Percentiles rank a stretch among this genome's conserved stretches.
These are phyloP conservation scores for Boletus sp. DNA, from an alignment of 768 basidiomycete genomes.

Conservation along the genomic window DNA sequence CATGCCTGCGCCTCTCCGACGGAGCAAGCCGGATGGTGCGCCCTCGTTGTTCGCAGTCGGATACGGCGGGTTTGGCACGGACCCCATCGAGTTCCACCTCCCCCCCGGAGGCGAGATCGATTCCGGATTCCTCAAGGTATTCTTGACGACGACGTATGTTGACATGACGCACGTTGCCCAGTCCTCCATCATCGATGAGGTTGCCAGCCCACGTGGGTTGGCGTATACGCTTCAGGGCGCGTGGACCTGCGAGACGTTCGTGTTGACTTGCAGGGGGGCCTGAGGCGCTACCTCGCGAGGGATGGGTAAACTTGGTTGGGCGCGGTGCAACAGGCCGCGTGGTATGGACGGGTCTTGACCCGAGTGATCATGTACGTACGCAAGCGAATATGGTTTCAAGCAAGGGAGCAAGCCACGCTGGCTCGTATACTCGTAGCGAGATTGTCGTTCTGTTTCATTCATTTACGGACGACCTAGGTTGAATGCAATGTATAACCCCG, in stretches of 20 bases:
- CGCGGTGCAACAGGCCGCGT: no score
- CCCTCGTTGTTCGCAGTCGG: constrained; percentile 20
- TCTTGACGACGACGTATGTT: constrained; percentile 19
- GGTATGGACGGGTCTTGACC: not conserved
- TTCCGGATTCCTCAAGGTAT: constrained; percentile 22
- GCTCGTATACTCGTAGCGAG: no score
- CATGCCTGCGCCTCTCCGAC: constrained; percentile 9
- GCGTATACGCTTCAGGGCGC: not conserved
- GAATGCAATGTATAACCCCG: not conserved
- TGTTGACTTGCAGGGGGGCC: constrained; percentile 13
- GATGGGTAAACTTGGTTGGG: no score
- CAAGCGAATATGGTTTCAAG: not conserved
- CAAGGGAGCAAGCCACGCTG: no score
- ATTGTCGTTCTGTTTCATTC: not conserved
- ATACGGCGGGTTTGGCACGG: constrained; percentile 18
- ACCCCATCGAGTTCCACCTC: constrained; percentile 19
- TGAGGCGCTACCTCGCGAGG: not conserved
- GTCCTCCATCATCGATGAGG: not conserved
- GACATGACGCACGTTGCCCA: constrained; percentile 16
- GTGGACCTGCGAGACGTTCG: constrained; percentile 20
- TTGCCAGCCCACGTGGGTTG: not conserved
- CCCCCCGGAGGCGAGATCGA: not conserved
- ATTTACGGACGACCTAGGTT: not conserved
- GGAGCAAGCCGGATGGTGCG: not conserved
- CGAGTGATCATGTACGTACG: not conserved